These are phyloP conservation scores for Chondrus crispus DNA, from an alignment of 23 red algal species.

Conservation along the genomic window DNA sequence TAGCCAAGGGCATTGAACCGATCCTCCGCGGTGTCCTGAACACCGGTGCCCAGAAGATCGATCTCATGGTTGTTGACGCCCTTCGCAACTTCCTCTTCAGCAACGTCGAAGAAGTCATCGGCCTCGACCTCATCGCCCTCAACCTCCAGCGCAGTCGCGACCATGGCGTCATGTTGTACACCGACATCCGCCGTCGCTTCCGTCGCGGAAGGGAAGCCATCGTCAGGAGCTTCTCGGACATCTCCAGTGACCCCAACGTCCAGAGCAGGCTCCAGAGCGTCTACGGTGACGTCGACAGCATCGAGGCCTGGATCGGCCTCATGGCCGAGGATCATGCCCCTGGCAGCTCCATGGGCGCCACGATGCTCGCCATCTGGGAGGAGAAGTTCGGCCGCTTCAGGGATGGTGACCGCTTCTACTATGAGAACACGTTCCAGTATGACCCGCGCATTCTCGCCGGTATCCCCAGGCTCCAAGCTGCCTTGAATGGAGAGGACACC, in stretches of 20 bases:
- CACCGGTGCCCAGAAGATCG: constrained; percentile 44
- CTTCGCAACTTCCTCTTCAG: constrained; percentile 54
- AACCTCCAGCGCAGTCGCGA: constrained; percentile 71
- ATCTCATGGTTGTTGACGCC: neutral
- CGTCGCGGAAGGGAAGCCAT: neutral
- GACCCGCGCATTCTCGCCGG: too few relatives aligned
- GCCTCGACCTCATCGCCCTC: constrained; percentile 60
- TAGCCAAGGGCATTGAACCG: neutral
- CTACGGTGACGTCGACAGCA: constrained; percentile 8
- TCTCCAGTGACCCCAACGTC: neutral
- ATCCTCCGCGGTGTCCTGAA: constrained; percentile 16
- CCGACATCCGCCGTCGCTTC: constrained; percentile 23
- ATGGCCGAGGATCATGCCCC: constrained; percentile 38
- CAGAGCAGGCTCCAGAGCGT: neutral
- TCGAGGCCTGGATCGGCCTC: constrained; percentile 50
- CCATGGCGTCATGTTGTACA: constrained; percentile 39
- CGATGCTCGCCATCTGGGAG: neutral
- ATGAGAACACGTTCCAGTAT: too few relatives aligned
- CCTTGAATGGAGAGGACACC: too few relatives aligned
- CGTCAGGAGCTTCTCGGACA: neutral
- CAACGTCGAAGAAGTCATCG: neutral
- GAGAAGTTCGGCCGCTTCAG: constrained; percentile 29
- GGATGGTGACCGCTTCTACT: constrained; percentile 62
- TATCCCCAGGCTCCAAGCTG: too few relatives aligned
- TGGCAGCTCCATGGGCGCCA: constrained; percentile 12